These are phyloP conservation scores for Thielaviopsis ethacetica DNA, from an alignment of 2,329 filamentous ascomycete genomes.

Conservation along the genomic window DNA sequence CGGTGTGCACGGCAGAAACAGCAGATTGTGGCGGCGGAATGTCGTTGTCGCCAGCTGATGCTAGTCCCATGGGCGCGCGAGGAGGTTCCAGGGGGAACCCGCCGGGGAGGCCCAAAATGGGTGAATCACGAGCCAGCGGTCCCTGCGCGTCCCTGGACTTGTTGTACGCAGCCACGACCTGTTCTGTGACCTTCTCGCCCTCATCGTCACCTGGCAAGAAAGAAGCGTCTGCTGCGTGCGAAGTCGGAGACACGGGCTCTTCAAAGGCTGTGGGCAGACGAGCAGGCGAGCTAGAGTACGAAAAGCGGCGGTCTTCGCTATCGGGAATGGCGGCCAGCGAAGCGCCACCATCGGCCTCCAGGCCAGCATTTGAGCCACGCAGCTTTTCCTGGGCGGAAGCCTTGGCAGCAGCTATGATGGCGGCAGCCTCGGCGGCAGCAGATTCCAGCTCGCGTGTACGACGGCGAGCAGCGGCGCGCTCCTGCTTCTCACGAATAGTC, in stretches of 20 bases:
- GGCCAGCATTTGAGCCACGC: neutral
- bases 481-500: constrained; percentile 48
- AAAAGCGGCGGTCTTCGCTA: neutral
- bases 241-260: neutral
- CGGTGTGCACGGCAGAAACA: constrained; percentile 45
- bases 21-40: constrained; percentile 32
- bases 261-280: neutral
- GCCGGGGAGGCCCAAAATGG: constrained; percentile 34
- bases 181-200: neutral
- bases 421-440: constrained; percentile 9
- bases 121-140: constrained; percentile 7
- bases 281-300: neutral
- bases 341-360: neutral
- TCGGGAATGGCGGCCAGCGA: neutral
- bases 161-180: neutral
- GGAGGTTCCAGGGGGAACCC: constrained; percentile 34
- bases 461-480: constrained; percentile 34
- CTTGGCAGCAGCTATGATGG: constrained; percentile 21
- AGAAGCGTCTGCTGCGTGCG: neutral
- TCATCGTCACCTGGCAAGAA: neutral
- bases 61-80: constrained; percentile 1
- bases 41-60: neutral
- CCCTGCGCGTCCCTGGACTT: neutral
- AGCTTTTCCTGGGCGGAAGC: constrained; percentile 19
- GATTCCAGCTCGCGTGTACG: constrained; percentile 32